Base-by-base conservation (phyloP, 2,329 filamentous ascomycete species). In the Cytospora paraplurivora region DNA sequence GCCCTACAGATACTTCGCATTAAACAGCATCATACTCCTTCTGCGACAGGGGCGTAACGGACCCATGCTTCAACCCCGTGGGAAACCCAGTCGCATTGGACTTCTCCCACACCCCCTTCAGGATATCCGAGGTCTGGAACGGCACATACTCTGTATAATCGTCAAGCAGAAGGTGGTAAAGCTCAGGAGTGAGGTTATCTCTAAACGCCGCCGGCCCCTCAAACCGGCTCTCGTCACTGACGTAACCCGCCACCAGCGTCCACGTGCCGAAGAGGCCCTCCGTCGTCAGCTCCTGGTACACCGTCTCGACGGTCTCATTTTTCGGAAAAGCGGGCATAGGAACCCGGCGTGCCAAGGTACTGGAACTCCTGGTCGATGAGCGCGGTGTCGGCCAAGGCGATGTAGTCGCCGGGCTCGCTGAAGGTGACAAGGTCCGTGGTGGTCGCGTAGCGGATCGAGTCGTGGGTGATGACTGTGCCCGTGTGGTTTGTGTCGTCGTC, bases 291-390 rank as follows among this genome's bases (percentile, higher is more conserved):
- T 84, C 81, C 49, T 79, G 77, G 64, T 79, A 83, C 4, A 84
- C 77, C n/a, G 77, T 76, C 44, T 77, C 76, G 2, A 75, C 76
- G 0, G 78, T 77, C 68, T 83, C 80, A 67, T 83, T 81, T 70
- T 83, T 84, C 58, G 82, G 68, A 71, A 71, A 83, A 84, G 7
- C 81, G 77, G 0, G 75, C 77, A 52, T 78, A 84, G 11, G 72
- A 66, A 1, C 72, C 76, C 4, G 73, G 71, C 7, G 71, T 70
- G 44, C 78, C 79, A 0, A 83, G 71, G 21, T 76, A 72, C 35
- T 80, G 75, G 69, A 84, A 78, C 59, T 81, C 77, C 35, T 82
- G 76, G 64, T 84, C 81, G 64, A 84, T 84, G 44, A 84, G 70
- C 2, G 77, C 76, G 4, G 76, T 80, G 17, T 73, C 73, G 1